phyloP scores from a whole-genome alignment of 495 filamentous ascomycete species.

The Aspergillus wentii region DNA sequence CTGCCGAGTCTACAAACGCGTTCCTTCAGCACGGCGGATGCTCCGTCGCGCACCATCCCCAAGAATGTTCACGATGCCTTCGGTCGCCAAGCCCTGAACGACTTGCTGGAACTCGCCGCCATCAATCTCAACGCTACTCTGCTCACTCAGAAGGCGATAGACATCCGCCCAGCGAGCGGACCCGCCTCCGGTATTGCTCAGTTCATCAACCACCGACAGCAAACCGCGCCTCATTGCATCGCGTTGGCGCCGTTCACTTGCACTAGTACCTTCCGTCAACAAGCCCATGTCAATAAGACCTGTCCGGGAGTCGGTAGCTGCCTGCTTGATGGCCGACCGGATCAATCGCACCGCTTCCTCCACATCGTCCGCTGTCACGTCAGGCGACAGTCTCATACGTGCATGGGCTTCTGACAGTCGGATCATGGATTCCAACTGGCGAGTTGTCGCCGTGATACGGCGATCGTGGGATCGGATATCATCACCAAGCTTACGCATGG shows the following conservation, averaged over 20 bases:
- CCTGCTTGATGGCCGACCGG: conserved; percentile 90
- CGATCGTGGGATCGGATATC: conserved; percentile 91
- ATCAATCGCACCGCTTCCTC: conserved; percentile 89
- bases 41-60: conserved; percentile 82
- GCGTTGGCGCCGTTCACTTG: conserved; percentile 72
- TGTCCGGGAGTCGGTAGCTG: conserved; percentile 85
- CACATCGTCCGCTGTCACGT: conserved; percentile 79
- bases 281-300: conserved; percentile 96
- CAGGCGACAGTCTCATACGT: conserved; percentile 81
- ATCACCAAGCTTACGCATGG: conserved; percentile 92
- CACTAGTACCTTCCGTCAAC: conserved; percentile 84
- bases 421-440: conserved; percentile 96
- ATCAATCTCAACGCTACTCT: conserved; percentile 69
- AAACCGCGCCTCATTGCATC: conserved; percentile 82
- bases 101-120: conserved; percentile 74
- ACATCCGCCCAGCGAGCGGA: conserved; percentile 75
- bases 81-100: conserved; percentile 72
- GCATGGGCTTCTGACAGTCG: conserved; percentile 93
- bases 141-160: conserved; percentile 65
- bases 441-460: conserved; percentile 93
- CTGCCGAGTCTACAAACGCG: conserved; percentile 11
- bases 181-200: conserved; percentile 53
- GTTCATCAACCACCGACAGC: conserved; percentile 69
- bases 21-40: conserved; percentile 70
- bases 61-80: conserved; percentile 73